Evolutionary conservation across 768 basidiomycete genomes (phyloP).

Genomic region (Tricholoma hemisulphureum): DNA sequence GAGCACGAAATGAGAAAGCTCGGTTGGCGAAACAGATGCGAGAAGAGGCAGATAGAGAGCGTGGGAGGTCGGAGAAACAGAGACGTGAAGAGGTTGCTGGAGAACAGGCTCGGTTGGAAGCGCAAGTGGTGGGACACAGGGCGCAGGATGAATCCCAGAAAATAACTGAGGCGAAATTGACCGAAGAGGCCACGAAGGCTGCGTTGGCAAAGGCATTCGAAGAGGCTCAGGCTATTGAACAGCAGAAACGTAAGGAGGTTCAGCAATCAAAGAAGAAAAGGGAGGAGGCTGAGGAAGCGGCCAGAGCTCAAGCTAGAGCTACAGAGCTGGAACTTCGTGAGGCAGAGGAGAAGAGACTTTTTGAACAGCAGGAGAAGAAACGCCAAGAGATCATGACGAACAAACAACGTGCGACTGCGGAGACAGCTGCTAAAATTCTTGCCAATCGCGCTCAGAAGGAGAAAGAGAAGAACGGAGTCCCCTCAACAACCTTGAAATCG

Average conservation of each 20-base stretch:
- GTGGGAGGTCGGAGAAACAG: neutral
- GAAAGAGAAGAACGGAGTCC: conserved; percentile 1
- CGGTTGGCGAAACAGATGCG: conserved; percentile 2
- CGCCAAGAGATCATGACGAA: conserved; percentile 28
- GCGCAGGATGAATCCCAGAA: neutral
- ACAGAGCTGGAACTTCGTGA: conserved; percentile 1
- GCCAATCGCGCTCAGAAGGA: conserved; percentile 25
- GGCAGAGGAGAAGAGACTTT: conserved; percentile 29
- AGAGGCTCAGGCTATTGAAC: neutral
- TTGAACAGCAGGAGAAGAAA: conserved; percentile 30
- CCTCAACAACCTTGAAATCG: neutral
- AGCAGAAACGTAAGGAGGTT: conserved; percentile 8
- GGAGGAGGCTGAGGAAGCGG: conserved; percentile 12
- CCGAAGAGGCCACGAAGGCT: neutral
- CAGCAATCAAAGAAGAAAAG: conserved; percentile 16
- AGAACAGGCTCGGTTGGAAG: neutral
- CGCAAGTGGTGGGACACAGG: neutral
- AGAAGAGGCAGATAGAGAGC: conserved; percentile 3
- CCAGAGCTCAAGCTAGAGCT: conserved; percentile 13
- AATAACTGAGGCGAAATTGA: neutral
- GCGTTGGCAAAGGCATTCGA: neutral
- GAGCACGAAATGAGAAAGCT: neutral
- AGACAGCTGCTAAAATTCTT: conserved; percentile 27
- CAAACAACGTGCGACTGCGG: conserved; percentile 28
- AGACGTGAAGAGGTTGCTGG: neutral